A percentile compares a stretch with the other conserved stretches of the same genome.
phyloP scores from a whole-genome alignment of 2,329 filamentous ascomycete genomes.

The Huntiella moniliformis region DNA sequence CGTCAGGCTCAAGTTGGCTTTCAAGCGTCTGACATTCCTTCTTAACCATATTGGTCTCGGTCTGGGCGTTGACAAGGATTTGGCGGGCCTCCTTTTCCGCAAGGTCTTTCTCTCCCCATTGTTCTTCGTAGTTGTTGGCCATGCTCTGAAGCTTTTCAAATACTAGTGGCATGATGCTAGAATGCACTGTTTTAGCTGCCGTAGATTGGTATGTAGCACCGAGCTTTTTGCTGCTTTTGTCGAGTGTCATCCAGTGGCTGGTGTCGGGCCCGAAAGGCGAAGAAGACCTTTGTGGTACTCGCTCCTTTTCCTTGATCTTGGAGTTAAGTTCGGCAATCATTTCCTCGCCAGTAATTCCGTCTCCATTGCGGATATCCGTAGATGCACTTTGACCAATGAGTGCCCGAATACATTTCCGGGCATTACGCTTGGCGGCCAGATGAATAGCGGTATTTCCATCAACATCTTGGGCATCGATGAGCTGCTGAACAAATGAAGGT shows the following conservation, averaged over 20 bases:
- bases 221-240: slow-evolving; percentile 21
- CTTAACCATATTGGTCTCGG: slow-evolving; percentile 43
- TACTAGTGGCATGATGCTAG: slow-evolving; percentile 49
- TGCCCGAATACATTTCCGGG: slow-evolving; percentile 74
- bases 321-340: slow-evolving; percentile 62
- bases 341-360: slow-evolving; percentile 69
- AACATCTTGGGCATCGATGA: slow-evolving; percentile 67
- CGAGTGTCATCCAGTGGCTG: slow-evolving; percentile 21
- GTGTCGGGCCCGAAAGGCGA: slow-evolving; percentile 48
- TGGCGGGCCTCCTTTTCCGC: slow-evolving; percentile 49
- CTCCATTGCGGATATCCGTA: slow-evolving; percentile 63
- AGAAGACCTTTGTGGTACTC: slow-evolving; percentile 53
- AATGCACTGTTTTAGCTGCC: slow-evolving; percentile 50
- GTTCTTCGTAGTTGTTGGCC: slow-evolving; percentile 52
- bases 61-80: slow-evolving; percentile 46
- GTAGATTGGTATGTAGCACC: slow-evolving; percentile 34
- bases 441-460: slow-evolving; percentile 76
- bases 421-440: slow-evolving; percentile 59
- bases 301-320: slow-evolving; percentile 41
- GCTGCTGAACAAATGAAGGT: slow-evolving; percentile 53
- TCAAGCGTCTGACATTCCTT: slow-evolving; percentile 42
- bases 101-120: slow-evolving; percentile 54
- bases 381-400: slow-evolving; percentile 62
- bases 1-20: slow-evolving; percentile 34
- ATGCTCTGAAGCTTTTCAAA: slow-evolving; percentile 55